Conservation (phyloP, 129 eudicot genomes). For the Artemisia argyi region DNA sequence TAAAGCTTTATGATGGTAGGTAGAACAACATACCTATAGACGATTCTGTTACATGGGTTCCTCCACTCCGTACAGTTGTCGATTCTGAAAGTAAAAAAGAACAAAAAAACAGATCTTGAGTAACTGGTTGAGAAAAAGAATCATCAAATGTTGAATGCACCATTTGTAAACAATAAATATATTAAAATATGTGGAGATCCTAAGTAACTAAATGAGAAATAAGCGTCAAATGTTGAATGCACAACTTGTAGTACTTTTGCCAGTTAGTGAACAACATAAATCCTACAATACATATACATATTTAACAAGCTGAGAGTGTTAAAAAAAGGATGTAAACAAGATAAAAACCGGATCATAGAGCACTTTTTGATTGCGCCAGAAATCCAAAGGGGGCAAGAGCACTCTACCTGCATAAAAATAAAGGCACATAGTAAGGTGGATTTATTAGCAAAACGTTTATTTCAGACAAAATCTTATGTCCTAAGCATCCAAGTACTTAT, state of each 20-base stretch:
- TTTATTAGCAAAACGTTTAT: too few relatives aligned
- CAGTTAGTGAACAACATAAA: too few relatives aligned
- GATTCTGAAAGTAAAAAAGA: slow-evolving; percentile 11
- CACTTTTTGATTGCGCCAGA: slow-evolving; percentile 67
- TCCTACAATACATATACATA: neutral
- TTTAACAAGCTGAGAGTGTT: neutral
- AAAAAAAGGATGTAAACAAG: neutral
- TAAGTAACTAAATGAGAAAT: too few relatives aligned
- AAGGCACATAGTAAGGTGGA: slow-evolving; percentile 6
- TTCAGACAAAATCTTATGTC: neutral
- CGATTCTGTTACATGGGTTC: slow-evolving; percentile 17
- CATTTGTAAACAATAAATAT: neutral
- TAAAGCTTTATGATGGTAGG: too few relatives aligned
- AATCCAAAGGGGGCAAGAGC: slow-evolving; percentile 61
- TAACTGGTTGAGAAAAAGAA: neutral
- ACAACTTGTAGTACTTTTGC: too few relatives aligned
- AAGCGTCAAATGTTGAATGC: too few relatives aligned
- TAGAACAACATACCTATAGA: neutral
- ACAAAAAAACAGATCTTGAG: neutral
- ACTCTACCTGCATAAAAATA: slow-evolving; percentile 55
- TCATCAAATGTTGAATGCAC: neutral
- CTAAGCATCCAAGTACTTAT: slow-evolving; percentile 7
- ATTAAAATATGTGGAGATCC: too few relatives aligned
- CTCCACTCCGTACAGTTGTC: slow-evolving; percentile 9
- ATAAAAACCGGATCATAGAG: slow-evolving; percentile 59